Base-by-base conservation (phyloP, 768 basidiomycete species). In the Cystobasidium onofrii region DNA sequence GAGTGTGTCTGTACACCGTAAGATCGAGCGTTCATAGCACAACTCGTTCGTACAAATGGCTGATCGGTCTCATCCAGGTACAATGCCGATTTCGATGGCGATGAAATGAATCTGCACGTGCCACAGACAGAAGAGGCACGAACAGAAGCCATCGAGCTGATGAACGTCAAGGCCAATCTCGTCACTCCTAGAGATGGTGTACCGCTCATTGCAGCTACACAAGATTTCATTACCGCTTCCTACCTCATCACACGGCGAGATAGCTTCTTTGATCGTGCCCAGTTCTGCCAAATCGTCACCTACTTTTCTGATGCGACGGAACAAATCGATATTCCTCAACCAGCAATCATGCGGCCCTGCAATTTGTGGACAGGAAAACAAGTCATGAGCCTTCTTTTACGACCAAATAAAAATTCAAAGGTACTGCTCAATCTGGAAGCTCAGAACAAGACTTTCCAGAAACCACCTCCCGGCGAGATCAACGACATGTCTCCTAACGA, bases 51-150 rank as follows among this genome's bases (percentile, higher is more conserved):
- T n/a, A n/a, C n/a, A n/a, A n/a, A n/a, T n/a, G n/a, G n/a, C n/a
- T 55, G 29, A 60, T 18, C 39, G 15, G 4, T 18, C n/a, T 46
- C n/a, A n/a, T 25, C 1, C 64, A 74, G 69, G 4, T 98, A 97
- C 83, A 97, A 97, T 80, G 96, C 96, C 62, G 96, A 99, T 84
- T 99, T 99, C 76, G 96, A 99, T 80, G 96, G 96, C 75, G 96
- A 99, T 80, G 96, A 99, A 81, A 99, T 99, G 96, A 99, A 99
- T 82, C 84, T 99, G 78, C 96, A 99, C 81, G 92, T 99, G 1
- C 96, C 96, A 0, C 96, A 99, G 81, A 99, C 96, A 0, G 96
- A 99, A 81, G 96, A 99, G 82, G 93, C 96, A 1, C 85, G 95
- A 63, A 95, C 94, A 12, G 96, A 99, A 81, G 96, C 96, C 0